These are phyloP conservation scores for Panaeolus papilionaceus DNA, from an alignment of 768 basidiomycete species.

Conservation along the genomic window DNA sequence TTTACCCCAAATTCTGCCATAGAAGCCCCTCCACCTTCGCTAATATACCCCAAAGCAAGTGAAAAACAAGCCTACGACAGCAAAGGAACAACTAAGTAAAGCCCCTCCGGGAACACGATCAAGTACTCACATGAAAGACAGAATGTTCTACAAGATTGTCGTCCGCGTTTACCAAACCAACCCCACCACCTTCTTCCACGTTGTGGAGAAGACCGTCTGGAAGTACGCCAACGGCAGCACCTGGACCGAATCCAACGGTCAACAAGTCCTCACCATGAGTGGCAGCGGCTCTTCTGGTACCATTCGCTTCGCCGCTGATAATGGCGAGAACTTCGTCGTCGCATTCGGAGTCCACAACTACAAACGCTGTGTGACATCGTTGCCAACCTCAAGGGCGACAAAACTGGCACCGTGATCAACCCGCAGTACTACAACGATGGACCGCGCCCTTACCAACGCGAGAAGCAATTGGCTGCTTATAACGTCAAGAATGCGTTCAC, in stretches of 20 bases:
- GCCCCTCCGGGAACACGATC: background rate
- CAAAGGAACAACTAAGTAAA: too few relatives aligned
- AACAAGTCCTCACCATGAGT: constrained; percentile 32
- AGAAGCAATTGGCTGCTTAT: constrained; percentile 15
- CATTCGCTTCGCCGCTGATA: constrained; percentile 42
- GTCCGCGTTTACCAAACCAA: constrained; percentile 17
- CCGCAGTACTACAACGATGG: constrained; percentile 32
- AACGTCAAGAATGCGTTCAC: constrained; percentile 16
- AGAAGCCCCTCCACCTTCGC: too few relatives aligned
- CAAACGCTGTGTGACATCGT: constrained; percentile 44
- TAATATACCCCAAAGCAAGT: too few relatives aligned
- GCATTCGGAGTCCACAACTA: constrained; percentile 40
- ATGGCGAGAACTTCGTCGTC: constrained; percentile 17
- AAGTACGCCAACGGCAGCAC: constrained; percentile 29
- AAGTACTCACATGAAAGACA: background rate
- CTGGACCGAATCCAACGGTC: constrained; percentile 21
- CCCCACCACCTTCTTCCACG: constrained; percentile 29
- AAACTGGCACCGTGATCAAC: constrained; percentile 33
- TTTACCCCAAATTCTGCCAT: too few relatives aligned
- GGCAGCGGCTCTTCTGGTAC: constrained; percentile 38
- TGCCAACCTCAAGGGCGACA: constrained; percentile 31
- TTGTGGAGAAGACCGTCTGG: constrained; percentile 38
- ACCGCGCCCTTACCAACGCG: background rate
- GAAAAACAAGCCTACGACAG: background rate
- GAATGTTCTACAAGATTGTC: background rate